Percentiles rank a stretch among this genome's conserved stretches.
These are phyloP conservation scores for Nicotiana obtusifolia DNA, from an alignment of 257 asterid genomes.

Conservation along the genomic window DNA sequence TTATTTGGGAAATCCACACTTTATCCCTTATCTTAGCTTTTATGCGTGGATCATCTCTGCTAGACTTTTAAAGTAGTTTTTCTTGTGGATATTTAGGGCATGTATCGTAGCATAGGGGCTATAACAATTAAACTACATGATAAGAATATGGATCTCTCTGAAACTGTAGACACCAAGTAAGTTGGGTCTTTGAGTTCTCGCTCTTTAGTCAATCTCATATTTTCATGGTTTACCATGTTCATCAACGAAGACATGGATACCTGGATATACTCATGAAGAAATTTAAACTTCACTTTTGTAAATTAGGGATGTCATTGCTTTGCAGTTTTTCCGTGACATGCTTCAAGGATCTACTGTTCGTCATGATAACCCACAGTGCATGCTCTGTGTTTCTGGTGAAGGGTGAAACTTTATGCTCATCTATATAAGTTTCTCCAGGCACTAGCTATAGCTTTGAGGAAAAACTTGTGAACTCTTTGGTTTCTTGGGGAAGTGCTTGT, in stretches of 20 bases:
- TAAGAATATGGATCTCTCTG: not conserved
- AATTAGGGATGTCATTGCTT: not conserved
- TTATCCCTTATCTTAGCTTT: not conserved
- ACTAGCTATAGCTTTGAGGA: not conserved
- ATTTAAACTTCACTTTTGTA: not conserved
- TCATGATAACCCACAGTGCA: not conserved
- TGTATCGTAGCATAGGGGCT: not conserved
- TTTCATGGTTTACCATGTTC: not conserved
- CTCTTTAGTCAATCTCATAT: not conserved
- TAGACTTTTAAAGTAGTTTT: not conserved
- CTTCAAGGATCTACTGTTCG: not conserved
- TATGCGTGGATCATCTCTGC: not conserved
- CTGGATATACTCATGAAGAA: not conserved
- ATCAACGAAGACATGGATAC: not conserved
- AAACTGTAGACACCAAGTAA: not conserved
- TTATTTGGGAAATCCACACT: not conserved
- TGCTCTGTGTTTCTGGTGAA: not conserved
- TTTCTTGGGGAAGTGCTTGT: not conserved
- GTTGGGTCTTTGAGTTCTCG: not conserved
- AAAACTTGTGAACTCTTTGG: not conserved
- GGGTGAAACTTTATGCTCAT: not conserved
- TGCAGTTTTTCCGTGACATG: not conserved
- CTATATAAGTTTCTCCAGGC: not conserved
- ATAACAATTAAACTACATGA: not conserved
- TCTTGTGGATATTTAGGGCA: constrained; percentile 2